phyloP scores from a whole-genome alignment of 345 rosid genomes.

The Stellera chamaejasme region DNA sequence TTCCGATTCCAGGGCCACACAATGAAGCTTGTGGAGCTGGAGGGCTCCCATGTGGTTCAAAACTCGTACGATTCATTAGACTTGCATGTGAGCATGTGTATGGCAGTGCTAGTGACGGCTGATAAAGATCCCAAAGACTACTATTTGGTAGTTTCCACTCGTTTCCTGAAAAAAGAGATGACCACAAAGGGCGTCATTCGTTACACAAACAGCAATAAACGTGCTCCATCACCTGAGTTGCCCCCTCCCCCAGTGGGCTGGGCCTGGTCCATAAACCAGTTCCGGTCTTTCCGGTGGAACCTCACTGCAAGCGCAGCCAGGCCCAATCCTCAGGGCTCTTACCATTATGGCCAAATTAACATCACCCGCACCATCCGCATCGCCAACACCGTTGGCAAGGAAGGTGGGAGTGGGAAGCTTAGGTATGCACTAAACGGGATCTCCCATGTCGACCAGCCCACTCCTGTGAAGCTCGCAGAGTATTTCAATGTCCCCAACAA shows the following conservation, averaged over 20 bases:
- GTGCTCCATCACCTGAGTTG: slow-evolving; percentile 30
- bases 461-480: slow-evolving; percentile 55
- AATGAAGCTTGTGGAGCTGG: slow-evolving; percentile 59
- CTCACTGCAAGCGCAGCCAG: slow-evolving; percentile 64
- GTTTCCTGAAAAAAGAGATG: slow-evolving; percentile 33
- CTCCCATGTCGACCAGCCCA: slow-evolving; percentile 37
- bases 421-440: slow-evolving; percentile 53
- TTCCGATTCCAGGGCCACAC: slow-evolving; percentile 53
- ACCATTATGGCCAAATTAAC: slow-evolving; percentile 61
- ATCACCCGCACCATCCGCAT: slow-evolving; percentile 58
- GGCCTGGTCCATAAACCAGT: slow-evolving; percentile 68
- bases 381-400: slow-evolving; percentile 32
- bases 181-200: slow-evolving; percentile 37
- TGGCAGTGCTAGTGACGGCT: slow-evolving; percentile 37
- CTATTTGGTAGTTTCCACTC: slow-evolving; percentile 46
- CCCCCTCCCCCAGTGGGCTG: slow-evolving; percentile 46
- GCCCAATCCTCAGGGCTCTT: slow-evolving; percentile 73
- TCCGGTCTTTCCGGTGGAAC: slow-evolving; percentile 67
- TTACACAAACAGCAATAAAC: slow-evolving; percentile 29
- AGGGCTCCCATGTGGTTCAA: slow-evolving; percentile 58
- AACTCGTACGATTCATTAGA: slow-evolving; percentile 53
- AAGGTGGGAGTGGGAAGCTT: slow-evolving; percentile 42
- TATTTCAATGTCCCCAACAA: slow-evolving; percentile 36
- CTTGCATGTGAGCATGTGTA: slow-evolving; percentile 58
- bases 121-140: slow-evolving; percentile 47